Evolutionary conservation across 2,329 filamentous ascomycete genomes (phyloP), one percentile per base, ranked within the genome.

Genomic region (Celoporthe dispersa): DNA sequence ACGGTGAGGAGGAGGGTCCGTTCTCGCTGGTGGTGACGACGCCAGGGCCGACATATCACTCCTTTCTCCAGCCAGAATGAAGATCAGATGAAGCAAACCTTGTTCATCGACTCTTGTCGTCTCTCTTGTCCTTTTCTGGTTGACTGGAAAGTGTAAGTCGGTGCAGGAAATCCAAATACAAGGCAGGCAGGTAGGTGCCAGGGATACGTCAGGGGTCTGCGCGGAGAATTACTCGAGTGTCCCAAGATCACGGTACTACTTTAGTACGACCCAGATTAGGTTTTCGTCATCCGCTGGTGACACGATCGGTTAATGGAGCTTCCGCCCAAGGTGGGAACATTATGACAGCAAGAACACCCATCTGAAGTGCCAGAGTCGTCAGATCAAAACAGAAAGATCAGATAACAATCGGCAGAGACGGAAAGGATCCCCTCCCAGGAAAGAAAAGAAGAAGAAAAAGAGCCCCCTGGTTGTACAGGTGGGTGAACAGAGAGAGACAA

Each of bases 281-380:
- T 48, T 25, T 63, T 63, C 61, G 61, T 63, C 37, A 48, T 48
- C 39, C 22, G 16, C 31, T 28, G 48, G 48, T 65, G 63, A 65
- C 44, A 65, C 35, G 63, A 65, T 57, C 63, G 63, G 63, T 11
- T 57, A 25, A 25, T 65, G 63, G 63, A 51, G 48, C 19, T n/a
- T 41, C 63, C 63, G 48, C 51, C 31, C 31, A 22, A 48, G 44
- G 44, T 60, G 28, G 25, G 16, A 31, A 41, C 48, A 60, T 6
- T 37, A 48, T n/a, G 61, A 39, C 66, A 37, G 19, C 4, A 6
- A 22, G 25, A 28, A 62, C 31, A 48, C n/a, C 22, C n/a, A n/a
- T n/a, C 44, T 48, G 16, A 14, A 41, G 39, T 14, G 16, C n/a
- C n/a, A n/a, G n/a, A 39, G 44, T 65, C 44, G 41, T 55, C 61